These are phyloP conservation scores for Huntiella bhutanensis DNA, from an alignment of 2,329 filamentous ascomycete genomes.

Conservation along the genomic window DNA sequence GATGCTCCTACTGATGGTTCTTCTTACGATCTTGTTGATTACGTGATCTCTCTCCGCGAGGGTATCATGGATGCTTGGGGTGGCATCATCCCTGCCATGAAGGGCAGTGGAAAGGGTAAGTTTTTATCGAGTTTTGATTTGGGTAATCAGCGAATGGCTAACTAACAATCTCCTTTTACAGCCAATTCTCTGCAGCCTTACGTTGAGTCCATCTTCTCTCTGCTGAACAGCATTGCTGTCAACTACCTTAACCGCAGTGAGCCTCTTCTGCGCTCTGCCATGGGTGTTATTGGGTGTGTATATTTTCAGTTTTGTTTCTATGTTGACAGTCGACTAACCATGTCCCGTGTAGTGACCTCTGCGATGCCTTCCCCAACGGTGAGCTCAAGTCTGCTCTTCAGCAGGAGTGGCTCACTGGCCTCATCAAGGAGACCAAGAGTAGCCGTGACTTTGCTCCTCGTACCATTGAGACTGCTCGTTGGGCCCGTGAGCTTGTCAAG, in stretches of 20 bases:
- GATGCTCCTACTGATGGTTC: conserved; percentile 60
- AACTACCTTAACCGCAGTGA: conserved; percentile 79
- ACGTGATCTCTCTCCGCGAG: conserved; percentile 83
- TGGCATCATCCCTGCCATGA: conserved; percentile 89
- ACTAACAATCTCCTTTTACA: conserved; percentile 18
- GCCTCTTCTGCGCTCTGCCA: conserved; percentile 74
- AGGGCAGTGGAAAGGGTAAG: conserved; percentile 57
- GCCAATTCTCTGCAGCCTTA: conserved; percentile 56
- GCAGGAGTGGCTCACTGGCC: conserved; percentile 69
- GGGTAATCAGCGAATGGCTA: conserved; percentile 17
- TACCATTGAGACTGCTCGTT: conserved; percentile 86
- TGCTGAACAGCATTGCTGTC: conserved; percentile 56
- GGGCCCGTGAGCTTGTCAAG: conserved; percentile 96
- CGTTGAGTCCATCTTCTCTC: conserved; percentile 68
- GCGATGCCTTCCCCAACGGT: conserved; percentile 81
- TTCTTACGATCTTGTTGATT: conserved; percentile 90
- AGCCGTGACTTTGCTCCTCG: conserved; percentile 73
- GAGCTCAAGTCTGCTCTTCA: conserved; percentile 73
- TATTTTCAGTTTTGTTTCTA: neutral
- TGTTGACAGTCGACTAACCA: conserved; percentile 19
- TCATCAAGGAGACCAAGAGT: conserved; percentile 81
- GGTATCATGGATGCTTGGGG: conserved; percentile 99
- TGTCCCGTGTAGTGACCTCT: conserved; percentile 54
- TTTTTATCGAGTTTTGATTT: conserved; percentile 11
- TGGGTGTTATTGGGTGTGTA: conserved; percentile 88